Evolutionary conservation across 2,329 filamentous ascomycete genomes (phyloP), one percentile per base, ranked within the genome.

Genomic region (Penicillium sp.): DNA sequence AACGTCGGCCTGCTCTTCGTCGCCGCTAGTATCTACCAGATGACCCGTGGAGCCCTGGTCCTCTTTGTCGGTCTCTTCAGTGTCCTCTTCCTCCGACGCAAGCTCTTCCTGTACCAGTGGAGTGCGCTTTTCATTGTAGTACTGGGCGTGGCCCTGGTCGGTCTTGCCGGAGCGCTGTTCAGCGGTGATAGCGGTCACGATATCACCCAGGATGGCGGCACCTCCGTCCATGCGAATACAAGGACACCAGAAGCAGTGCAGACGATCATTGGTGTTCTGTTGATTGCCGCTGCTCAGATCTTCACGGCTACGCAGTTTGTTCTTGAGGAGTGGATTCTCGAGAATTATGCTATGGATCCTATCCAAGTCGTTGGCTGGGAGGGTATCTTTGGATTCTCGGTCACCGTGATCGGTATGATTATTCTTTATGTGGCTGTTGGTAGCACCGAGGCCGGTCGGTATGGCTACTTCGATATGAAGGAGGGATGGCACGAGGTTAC

Each of bases 231-330:
- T 11, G 72, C 75, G 14, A 72, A 79, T 35, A 78, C 81, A 0
- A 74, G 77, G 43, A 79, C 82, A 3, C 81, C 85, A 0, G 83
- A 84, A 54, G 85, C 91, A 7, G 78, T 90, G 2, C 81, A 86
- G 67, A 92, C 92, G 0, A 79, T 97, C 56, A 80, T 97, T 33
- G 95, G 95, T 30, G 90, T 99, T 16, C 80, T 95, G 25, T 83
- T 98, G 59, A 98, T 99, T 73, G 95, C 95, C 3, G 90, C 90
- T 2, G 95, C 94, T 1, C 95, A 99, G 79, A 90, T 99, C 73
- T 98, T 99, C 75, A 98, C 95, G 0, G 95, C 95, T 0, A 92
- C 92, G 1, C 95, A 99, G 76, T 99, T 98, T 71, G 95, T 98
- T 26, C 80, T 96, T 3, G 95, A 99, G 77, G 95, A 99, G 80